Conservation (phyloP, 768 basidiomycete genomes). For the Hericium rajendrae region DNA sequence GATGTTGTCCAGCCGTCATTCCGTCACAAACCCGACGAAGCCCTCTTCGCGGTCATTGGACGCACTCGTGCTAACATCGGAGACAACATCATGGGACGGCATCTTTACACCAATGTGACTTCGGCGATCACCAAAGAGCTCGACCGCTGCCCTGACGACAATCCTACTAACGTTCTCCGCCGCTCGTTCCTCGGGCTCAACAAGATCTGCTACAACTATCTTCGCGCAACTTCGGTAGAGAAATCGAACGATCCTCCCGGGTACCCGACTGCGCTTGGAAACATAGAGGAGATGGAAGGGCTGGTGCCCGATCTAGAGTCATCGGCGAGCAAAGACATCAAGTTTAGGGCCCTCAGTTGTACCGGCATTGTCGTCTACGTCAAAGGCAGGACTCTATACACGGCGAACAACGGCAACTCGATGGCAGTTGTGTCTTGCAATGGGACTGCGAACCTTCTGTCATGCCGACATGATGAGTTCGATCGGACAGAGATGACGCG, state of each 20-base stretch:
- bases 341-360: slow-evolving; percentile 38
- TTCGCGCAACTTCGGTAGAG: neutral
- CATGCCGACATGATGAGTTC: slow-evolving; percentile 81
- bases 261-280: slow-evolving; percentile 36
- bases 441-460: slow-evolving; percentile 67
- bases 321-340: too few species aligned
- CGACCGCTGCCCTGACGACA: slow-evolving; percentile 35
- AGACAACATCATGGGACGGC: slow-evolving; percentile 70
- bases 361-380: slow-evolving; percentile 88
- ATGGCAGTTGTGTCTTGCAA: slow-evolving; percentile 77
- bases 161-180: slow-evolving; percentile 67
- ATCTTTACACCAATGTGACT: slow-evolving; percentile 70
- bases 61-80: slow-evolving; percentile 49
- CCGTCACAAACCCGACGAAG: slow-evolving; percentile 64
- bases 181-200: slow-evolving; percentile 85
- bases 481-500: slow-evolving; percentile 74
- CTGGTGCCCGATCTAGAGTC: neutral
- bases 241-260: neutral
- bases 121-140: slow-evolving; percentile 41
- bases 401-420: slow-evolving; percentile 84
- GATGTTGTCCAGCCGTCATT: slow-evolving; percentile 89
- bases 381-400: slow-evolving; percentile 66
- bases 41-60: slow-evolving; percentile 95
- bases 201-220: slow-evolving; percentile 1
- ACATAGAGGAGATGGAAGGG: slow-evolving; percentile 31